A percentile compares a stretch with the other conserved stretches of the same genome.
Conservation (phyloP, 2,329 filamentous ascomycete genomes). For the Rhynchosporium agropyri region DNA sequence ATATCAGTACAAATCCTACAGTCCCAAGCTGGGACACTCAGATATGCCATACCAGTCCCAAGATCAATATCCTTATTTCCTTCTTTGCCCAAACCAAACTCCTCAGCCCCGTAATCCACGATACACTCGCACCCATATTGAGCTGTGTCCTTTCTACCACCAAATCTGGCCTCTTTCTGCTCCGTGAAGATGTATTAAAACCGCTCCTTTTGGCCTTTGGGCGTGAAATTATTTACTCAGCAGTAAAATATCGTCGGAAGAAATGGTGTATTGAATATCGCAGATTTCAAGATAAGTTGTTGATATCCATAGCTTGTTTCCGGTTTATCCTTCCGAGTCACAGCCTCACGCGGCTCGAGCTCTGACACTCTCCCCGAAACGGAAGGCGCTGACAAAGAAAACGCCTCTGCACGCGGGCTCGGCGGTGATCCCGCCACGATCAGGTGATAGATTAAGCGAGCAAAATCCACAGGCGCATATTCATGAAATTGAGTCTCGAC, state of each 20-base stretch:
- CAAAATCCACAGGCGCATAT: slow-evolving; percentile 12
- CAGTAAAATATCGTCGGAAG: not conserved
- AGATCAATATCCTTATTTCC: slow-evolving; percentile 93
- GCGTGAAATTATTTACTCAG: not conserved
- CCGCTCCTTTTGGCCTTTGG: not conserved
- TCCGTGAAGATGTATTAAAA: not conserved
- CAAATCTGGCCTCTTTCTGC: slow-evolving; percentile 15
- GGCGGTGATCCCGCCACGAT: not conserved
- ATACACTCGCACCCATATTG: slow-evolving; percentile 66
- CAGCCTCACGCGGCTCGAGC: slow-evolving; percentile 13
- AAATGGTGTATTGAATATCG: not conserved
- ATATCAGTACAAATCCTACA: slow-evolving; percentile 4
- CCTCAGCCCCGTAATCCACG: slow-evolving; percentile 67
- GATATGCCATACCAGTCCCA: slow-evolving; percentile 74
- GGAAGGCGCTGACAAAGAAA: slow-evolving; percentile 6
- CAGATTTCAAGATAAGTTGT: not conserved
- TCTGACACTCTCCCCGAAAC: slow-evolving; percentile 11
- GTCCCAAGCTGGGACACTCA: not conserved
- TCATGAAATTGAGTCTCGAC: slow-evolving; percentile 5
- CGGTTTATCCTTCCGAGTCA: slow-evolving; percentile 12
- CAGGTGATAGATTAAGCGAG: slow-evolving; percentile 12
- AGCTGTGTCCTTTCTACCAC: slow-evolving; percentile 31
- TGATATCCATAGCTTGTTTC: slow-evolving; percentile 18
- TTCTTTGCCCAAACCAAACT: slow-evolving; percentile 80
- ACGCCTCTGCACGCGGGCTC: not conserved